Conservation (phyloP, 192 early-diverging fungal species). For the Phlyctochytrium arcticum region DNA sequence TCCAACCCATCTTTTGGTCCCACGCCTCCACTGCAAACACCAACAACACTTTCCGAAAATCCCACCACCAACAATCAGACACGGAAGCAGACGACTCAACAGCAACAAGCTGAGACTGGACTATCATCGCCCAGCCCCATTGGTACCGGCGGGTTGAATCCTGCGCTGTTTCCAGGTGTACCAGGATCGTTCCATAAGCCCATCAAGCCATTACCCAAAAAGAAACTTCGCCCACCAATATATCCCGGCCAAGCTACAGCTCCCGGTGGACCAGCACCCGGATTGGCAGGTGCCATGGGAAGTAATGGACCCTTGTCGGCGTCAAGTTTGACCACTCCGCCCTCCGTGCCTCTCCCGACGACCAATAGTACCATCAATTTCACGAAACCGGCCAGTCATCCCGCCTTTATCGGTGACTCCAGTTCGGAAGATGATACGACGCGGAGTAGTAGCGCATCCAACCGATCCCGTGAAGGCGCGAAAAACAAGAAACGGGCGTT, state of each 20-base stretch:
- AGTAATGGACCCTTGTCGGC: no score
- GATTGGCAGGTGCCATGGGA: no score
- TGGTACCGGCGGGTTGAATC: not conserved
- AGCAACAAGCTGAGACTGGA: not conserved
- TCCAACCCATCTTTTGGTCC: not conserved
- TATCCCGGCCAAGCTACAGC: not conserved
- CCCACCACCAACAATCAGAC: not conserved
- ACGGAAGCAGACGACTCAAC: not conserved
- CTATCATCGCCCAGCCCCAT: not conserved
- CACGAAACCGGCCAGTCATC: not conserved
- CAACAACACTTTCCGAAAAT: not conserved
- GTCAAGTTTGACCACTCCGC: not conserved
- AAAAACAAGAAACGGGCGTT: not conserved
- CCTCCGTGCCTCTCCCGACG: not conserved
- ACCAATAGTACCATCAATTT: not conserved
- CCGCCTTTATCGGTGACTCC: not conserved
- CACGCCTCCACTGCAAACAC: not conserved
- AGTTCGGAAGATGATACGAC: not conserved
- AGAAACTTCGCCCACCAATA: not conserved
- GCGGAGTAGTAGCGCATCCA: not conserved
- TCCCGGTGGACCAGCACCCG: not conserved
- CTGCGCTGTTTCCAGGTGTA: not conserved
- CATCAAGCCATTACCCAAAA: conserved; percentile 10
- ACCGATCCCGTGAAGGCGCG: not conserved
- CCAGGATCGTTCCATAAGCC: conserved; percentile 2